phyloP scores from a whole-genome alignment of 2,329 filamentous ascomycete species.

The Stagonosporopsis tanaceti region DNA sequence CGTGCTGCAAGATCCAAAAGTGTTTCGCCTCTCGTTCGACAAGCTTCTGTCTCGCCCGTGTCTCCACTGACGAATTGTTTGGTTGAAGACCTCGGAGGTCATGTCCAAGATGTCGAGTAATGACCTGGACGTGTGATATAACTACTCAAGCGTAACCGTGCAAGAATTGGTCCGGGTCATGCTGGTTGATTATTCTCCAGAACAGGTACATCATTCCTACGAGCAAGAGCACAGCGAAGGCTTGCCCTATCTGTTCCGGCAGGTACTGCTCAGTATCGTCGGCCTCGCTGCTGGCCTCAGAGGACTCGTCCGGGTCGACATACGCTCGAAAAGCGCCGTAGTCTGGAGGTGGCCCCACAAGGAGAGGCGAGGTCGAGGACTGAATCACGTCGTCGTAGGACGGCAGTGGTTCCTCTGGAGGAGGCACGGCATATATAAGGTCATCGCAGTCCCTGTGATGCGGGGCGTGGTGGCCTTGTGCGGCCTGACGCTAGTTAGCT shows the following conservation, averaged over 20 bases:
- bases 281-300: constrained; percentile 39
- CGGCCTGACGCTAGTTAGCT: constrained; percentile 19
- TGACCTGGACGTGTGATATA: neutral
- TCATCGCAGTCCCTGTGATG: constrained; percentile 17
- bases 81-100: neutral
- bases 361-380: constrained; percentile 35
- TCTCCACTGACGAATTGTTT: neutral
- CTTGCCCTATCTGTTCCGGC: constrained; percentile 42
- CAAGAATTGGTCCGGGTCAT: constrained; percentile 18
- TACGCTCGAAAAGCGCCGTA: constrained; percentile 44
- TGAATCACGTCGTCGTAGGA: constrained; percentile 46
- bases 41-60: neutral
- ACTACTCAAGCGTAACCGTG: neutral
- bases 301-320: constrained; percentile 39
- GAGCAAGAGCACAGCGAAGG: constrained; percentile 37
- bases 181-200: constrained; percentile 37
- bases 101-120: neutral
- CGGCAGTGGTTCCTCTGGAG: constrained; percentile 41
- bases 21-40: neutral
- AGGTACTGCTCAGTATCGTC: constrained; percentile 33
- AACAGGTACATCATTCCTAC: constrained; percentile 43
- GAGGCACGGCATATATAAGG: constrained; percentile 16
- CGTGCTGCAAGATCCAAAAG: neutral
- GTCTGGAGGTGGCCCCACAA: constrained; percentile 38
- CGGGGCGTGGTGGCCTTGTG: constrained; percentile 22